phyloP scores from a whole-genome alignment of 1,284 basidiomycete species.

The Schizopora paradoxa region DNA sequence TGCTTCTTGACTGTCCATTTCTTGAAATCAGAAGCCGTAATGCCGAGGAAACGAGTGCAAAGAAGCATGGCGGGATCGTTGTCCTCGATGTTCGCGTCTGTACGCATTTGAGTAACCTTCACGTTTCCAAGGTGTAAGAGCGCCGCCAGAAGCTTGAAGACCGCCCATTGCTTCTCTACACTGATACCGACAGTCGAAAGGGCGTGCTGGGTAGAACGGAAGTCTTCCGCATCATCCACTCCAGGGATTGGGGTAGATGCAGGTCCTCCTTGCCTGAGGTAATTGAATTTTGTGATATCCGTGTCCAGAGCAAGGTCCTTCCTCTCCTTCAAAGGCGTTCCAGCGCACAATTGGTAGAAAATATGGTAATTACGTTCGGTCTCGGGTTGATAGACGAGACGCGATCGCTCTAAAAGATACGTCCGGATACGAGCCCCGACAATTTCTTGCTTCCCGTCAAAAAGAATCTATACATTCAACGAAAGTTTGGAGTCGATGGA shows the following conservation, averaged over 20 bases:
- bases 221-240: conserved; percentile 95
- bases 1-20: conserved; percentile 99
- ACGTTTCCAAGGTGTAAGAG: conserved; percentile 96
- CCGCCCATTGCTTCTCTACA: conserved; percentile 96
- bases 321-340: conserved; percentile 90
- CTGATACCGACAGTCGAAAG: conserved; percentile 96
- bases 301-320: conserved; percentile 89
- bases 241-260: conserved; percentile 81
- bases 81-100: conserved; percentile 83
- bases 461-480: conserved; percentile 70
- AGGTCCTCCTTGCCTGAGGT: conserved; percentile 91
- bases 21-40: conserved; percentile 92
- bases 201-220: conserved; percentile 88
- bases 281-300: conserved; percentile 86
- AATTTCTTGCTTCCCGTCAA: conserved; percentile 93
- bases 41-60: conserved; percentile 86
- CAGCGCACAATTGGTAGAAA: conserved; percentile 98
- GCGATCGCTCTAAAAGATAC: conserved; percentile 94
- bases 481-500: background rate
- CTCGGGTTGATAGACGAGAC: conserved; percentile 95
- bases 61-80: conserved; percentile 78
- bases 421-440: conserved; percentile 97
- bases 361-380: conserved; percentile 99
- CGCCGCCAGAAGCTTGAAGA: conserved; percentile 91
- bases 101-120: conserved; percentile 78